Percentiles rank a stretch among this genome's conserved stretches.
These are phyloP conservation scores for Cladobotryum mycophilum DNA, from an alignment of 2,329 filamentous ascomycete genomes.

Conservation along the genomic window DNA sequence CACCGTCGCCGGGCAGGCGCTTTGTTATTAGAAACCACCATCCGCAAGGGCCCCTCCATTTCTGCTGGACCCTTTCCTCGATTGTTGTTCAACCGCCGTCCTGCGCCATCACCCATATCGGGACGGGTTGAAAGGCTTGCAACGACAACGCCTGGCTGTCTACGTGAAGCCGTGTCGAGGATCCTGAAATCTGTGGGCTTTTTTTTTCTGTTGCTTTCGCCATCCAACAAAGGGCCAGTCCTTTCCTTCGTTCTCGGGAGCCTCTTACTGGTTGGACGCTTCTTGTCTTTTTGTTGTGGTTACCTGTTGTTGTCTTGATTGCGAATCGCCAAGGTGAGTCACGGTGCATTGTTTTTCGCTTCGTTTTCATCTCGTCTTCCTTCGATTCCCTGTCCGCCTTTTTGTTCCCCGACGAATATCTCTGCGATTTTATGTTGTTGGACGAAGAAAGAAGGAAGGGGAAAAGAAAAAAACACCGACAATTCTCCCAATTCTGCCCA, in stretches of 20 bases:
- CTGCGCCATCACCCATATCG: slow-evolving; percentile 5
- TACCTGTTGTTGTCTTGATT: background rate
- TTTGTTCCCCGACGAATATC: background rate
- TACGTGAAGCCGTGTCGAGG: slow-evolving; percentile 1
- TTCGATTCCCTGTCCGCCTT: background rate
- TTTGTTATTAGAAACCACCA: slow-evolving; percentile 13
- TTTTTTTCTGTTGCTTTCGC: slow-evolving; percentile 7
- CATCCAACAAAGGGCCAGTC: slow-evolving; percentile 1
- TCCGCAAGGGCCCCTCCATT: slow-evolving; percentile 12
- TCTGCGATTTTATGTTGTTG: background rate
- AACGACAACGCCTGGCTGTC: slow-evolving; percentile 4
- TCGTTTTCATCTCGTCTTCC: background rate
- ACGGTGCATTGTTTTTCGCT: slow-evolving; percentile 1
- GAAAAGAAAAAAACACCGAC: background rate
- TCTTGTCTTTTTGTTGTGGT: background rate
- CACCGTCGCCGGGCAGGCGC: slow-evolving; percentile 1
- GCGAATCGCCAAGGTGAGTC: slow-evolving; percentile 9
- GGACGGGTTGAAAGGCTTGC: slow-evolving; percentile 9
- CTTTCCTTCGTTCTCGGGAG: background rate
- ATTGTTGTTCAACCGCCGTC: slow-evolving; percentile 9
- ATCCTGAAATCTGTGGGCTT: background rate
- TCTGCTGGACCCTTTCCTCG: slow-evolving; percentile 13
- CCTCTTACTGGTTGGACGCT: background rate
- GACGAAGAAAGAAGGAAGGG: background rate
- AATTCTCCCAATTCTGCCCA: slow-evolving; percentile 2